Evolutionary conservation across 257 asterid species (phyloP), one percentile per base, ranked within the genome.

Genomic region (Primulina huaijiensis): DNA sequence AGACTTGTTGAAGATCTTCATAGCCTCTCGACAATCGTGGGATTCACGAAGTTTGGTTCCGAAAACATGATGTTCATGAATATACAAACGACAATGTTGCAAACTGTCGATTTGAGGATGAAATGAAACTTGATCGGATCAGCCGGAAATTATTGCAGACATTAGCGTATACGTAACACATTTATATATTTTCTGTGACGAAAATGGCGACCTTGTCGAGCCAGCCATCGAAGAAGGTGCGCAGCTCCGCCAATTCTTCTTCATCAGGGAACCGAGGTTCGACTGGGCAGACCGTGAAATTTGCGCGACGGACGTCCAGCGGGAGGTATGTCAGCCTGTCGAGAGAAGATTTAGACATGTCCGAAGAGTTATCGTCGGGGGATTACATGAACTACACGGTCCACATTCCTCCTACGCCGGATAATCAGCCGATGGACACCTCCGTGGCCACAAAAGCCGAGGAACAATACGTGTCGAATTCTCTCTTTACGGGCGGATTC

Each of bases 381-480:
- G 96, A 91, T 68, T 89, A 87, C 80, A 87, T 77, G 83, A 87
- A 89, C 64, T 91, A 91, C 75, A 89, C 97, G 0, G 97, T 91
- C 11, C 97, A 91, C 50, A 87, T 91, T 7, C 97, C 96, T 4
- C 93, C 97, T 0, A 91, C 97, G 10, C 97, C 96, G 0, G 97
- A 91, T 31, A 91, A 91, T 64, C 95, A 89, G 71, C 97, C 97
- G 0, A 88, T 86, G 91, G 95, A 90, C 14, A 70, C 81, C 8
- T 82, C 86, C 0, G 86, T 89, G 19, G 95, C 97, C 2, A 80
- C 93, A 0, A 92, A 92, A 59, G 97, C 96, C 0, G 97, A 92
- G 79, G 97, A 92, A 63, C 97, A 92, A 56, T 92, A 92, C 27
- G 95, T 92, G 2, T 83, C 97, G 0, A 92, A 89, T 76, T 92